Evolutionary conservation across 257 asterid species (phyloP), one percentile per base, ranked within the genome.

Genomic region (Lycium ferocissimum): DNA sequence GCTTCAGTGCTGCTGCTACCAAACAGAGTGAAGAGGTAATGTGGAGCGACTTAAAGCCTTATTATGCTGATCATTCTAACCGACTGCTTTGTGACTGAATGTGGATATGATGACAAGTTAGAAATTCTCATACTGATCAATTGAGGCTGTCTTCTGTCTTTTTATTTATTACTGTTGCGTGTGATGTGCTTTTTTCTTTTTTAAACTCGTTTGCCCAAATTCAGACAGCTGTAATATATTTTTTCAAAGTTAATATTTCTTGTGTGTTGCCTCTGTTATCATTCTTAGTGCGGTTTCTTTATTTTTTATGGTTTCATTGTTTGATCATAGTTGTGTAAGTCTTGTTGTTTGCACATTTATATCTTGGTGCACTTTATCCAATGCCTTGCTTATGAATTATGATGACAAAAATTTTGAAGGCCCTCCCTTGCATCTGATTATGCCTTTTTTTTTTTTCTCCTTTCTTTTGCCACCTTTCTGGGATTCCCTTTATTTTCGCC

Each of bases 91-190:
- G 91, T 70, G 6, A 84, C 84, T 65, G 66, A 84, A 87, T 83
- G 92, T 89, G 87, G 90, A 90, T 90, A 92, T 87, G 67, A 40
- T 90, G 92, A 91, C 91, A 81, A 89, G 89, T 86, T 87, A 89
- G 88, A 83, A 90, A 78, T 67, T 89, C 86, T 91, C 86, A 85
- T 76, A 75, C 89, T 88, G 88, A 87, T 26, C 86, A 85, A 84
- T 83, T 85, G 88, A 90, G 85, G 89, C 33, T 63, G 47, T 88
- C 84, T 81, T 45, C 83, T 61, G 18, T 88, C 78, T 79, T 82
- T 40, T 83, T 85, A 83, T 83, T 88, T 85, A 86, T 89, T 69
- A 88, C 84, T 86, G 75, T 85, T 90, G 90, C 82, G 84, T 91
- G 92, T 87, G 79, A 84, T 84, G 85, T 82, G 82, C 79, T 20